These are phyloP conservation scores for Diplocarpon rosae DNA, from an alignment of 2,329 filamentous ascomycete genomes.

Conservation along the genomic window DNA sequence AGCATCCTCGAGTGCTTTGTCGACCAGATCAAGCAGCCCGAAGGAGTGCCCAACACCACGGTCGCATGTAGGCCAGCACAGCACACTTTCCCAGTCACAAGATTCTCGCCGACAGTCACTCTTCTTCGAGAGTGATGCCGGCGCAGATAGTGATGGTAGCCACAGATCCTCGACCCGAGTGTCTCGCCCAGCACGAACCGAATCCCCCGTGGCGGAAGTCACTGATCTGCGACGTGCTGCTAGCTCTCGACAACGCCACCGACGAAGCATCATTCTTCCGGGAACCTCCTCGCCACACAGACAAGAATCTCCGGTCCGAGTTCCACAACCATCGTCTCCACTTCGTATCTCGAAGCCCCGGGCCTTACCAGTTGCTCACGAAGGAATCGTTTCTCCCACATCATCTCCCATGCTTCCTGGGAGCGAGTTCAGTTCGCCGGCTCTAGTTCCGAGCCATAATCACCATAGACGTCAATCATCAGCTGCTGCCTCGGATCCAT, in stretches of 20 bases:
- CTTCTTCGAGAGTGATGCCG: constrained; percentile 68
- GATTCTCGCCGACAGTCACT: constrained; percentile 67
- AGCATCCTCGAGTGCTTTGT: constrained; percentile 47
- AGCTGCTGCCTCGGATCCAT: constrained; percentile 61
- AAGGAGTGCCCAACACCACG: constrained; percentile 83
- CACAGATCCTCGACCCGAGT: constrained; percentile 68
- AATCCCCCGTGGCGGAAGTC: constrained; percentile 85
- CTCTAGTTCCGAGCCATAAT: constrained; percentile 50
- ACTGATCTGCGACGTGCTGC: constrained; percentile 63
- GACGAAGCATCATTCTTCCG: constrained; percentile 75
- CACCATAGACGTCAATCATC: constrained; percentile 89
- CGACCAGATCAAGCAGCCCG: constrained; percentile 79
- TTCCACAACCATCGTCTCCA: constrained; percentile 68
- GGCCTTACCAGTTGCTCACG: constrained; percentile 44
- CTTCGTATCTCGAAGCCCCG: constrained; percentile 77
- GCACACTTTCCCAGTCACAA: constrained; percentile 45
- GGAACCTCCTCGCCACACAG: constrained; percentile 69
- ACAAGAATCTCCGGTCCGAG: constrained; percentile 78
- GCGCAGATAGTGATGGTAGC: constrained; percentile 75
- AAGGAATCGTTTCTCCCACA: constrained; percentile 70
- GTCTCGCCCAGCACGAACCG: constrained; percentile 61
- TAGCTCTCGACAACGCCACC: constrained; percentile 72
- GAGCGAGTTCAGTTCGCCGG: constrained; percentile 71
- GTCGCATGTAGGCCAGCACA: constrained; percentile 57
- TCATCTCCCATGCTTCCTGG: constrained; percentile 78